These are phyloP conservation scores for Aspergillus homomorphus DNA, from an alignment of 495 filamentous ascomycete species.

Conservation along the genomic window DNA sequence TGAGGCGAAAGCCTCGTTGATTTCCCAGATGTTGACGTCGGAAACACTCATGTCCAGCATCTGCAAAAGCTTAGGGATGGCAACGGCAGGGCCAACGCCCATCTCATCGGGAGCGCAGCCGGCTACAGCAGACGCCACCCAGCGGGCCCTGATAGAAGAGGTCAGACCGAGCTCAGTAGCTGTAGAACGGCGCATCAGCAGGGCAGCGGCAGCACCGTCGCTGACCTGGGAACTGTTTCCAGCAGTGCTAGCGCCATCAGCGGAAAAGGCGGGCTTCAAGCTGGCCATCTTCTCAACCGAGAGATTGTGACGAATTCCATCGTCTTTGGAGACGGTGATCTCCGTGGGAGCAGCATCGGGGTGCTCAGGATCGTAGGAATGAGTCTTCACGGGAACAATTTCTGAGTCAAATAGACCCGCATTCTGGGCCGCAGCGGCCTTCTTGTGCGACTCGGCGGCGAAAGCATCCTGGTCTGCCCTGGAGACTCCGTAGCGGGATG, in stretches of 20 bases:
- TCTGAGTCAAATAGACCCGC: slow-evolving; percentile 71
- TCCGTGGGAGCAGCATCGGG: slow-evolving; percentile 60
- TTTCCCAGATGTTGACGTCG: slow-evolving; percentile 88
- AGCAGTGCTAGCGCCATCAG: slow-evolving; percentile 71
- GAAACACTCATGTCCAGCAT: slow-evolving; percentile 58
- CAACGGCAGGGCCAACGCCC: slow-evolving; percentile 83
- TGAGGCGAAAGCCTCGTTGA: slow-evolving; percentile 93
- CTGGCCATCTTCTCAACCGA: slow-evolving; percentile 66
- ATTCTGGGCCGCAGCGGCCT: slow-evolving; percentile 65
- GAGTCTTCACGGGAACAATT: slow-evolving; percentile 70
- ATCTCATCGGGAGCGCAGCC: slow-evolving; percentile 89
- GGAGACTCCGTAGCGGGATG: slow-evolving; percentile 68
- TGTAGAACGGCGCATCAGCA: slow-evolving; percentile 83
- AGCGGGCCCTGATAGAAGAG: slow-evolving; percentile 70
- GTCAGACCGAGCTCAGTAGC: slow-evolving; percentile 69
- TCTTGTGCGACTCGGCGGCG: slow-evolving; percentile 66
- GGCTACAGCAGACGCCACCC: slow-evolving; percentile 67
- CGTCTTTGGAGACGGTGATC: slow-evolving; percentile 66
- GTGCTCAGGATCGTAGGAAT: slow-evolving; percentile 53
- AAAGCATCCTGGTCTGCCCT: slow-evolving; percentile 80
- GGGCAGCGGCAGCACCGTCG: slow-evolving; percentile 79
- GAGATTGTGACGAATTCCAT: slow-evolving; percentile 70
- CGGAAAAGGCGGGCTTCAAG: slow-evolving; percentile 81
- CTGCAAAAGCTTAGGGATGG: slow-evolving; percentile 74
- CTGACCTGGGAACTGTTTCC: slow-evolving; percentile 85